Evolutionary conservation across 768 basidiomycete species (phyloP), one percentile per base, ranked within the genome.

Genomic region (Leccinum subtestaceum): DNA sequence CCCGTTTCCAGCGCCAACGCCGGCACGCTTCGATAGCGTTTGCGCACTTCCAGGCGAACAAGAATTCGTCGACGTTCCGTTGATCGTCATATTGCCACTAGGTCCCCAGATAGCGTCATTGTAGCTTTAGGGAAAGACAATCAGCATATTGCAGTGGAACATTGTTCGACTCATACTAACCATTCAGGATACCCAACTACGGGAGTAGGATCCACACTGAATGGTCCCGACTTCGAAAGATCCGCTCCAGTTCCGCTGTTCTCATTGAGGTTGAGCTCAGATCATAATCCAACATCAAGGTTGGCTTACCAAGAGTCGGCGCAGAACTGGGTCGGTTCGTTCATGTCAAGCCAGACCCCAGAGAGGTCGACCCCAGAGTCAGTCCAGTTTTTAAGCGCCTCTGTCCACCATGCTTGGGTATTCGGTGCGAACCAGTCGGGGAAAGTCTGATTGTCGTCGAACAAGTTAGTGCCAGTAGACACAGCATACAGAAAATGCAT

Each of bases 11-110:
- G 81, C 82, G 4, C 83, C 84, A 47, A 84, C 52, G 1, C 80
- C 4, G 11, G 46, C 82, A 13, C 83, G 78, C 65, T 70, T 81
- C 4, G 60, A 59, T 25, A 81, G 56, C 5, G 40, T 15, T 9
- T 55, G 43, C 8, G 17, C 58, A 46, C 27, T 70, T 12, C 32
- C 61, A 61, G 58, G 55, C 34, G 57, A 56, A 27, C 75, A 75
- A 11, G 64, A 72, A 60, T 80, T 86, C 5, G 88, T 90, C 45
- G 80, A 72, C 2, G 76, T 81, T 6, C 87, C 87, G 55, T 87
- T 85, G 61, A 89, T 79, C 12, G 86, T 88, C 69, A 91, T 82
- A 65, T 91, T 91, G 4, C 89, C 89, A 61, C 87, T 88, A 0
- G 83, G 81, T 13, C 88, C 88, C 64, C 78, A 89, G 13, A 82